Evolutionary conservation across 495 filamentous ascomycete genomes (phyloP), one percentile per base, ranked within the genome.

Genomic region (Aspergillus leporis): DNA sequence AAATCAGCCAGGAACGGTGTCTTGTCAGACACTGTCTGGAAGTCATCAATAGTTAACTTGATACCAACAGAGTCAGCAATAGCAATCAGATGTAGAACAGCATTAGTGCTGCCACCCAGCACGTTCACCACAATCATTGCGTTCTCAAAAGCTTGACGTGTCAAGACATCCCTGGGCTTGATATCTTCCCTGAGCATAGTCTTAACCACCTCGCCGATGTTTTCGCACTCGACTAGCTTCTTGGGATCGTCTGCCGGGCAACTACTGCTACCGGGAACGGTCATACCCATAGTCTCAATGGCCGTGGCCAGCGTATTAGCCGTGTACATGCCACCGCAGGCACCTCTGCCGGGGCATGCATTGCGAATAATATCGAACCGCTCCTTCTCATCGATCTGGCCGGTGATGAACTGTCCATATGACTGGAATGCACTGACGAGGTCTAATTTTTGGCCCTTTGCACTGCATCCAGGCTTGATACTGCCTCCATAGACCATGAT

Each of bases 281-380:
- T 91, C 89, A 98, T 93, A 55, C 94, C 94, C 83, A 98, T 91
- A 32, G 87, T 85, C 76, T 98, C 94, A 62, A 97, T 94, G 16
- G 93, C 93, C 4, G 88, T 88, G 46, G 94, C 94, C 92, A 98
- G 95, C 50, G 94, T 98, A 81, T 98, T 98, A 55, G 94, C 94
- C 18, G 94, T 98, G 79, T 98, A 98, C 94, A 98, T 98, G 58
- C 94, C 94, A 68, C 94, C 94, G 68, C 94, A 98, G 21, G 95
- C 94, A 60, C 94, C 94, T 59, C 87, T 81, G 48, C 94, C 94
- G 40, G 93, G 93, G 73, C 93, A 97, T 31, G 94, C 94, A 73
- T 98, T 81, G 55, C 93, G 84, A 68, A 97, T 97, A 70, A 98
- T 93, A 73, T 98, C 94, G 68, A 89, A 93, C 28, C 94, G 87